A percentile compares a stretch with the other conserved stretches of the same genome.
Evolutionary conservation across 768 basidiomycete genomes (phyloP).

Genomic region (Obba rivulosa): DNA sequence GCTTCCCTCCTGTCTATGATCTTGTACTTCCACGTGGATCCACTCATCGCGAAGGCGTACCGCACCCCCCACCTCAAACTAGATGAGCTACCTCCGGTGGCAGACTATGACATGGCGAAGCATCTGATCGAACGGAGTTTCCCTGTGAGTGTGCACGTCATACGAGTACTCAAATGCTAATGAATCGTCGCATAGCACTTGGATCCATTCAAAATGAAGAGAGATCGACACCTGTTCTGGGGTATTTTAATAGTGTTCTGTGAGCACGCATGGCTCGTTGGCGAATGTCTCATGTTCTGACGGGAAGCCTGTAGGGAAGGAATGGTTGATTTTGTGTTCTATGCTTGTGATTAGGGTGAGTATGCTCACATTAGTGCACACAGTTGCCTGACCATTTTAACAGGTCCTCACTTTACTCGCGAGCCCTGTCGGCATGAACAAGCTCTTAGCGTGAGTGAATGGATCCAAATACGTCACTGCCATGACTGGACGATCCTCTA

Average conservation of each 20-base stretch:
- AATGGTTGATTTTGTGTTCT: constrained; percentile 11
- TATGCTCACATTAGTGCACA: neutral
- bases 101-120: constrained; percentile 25
- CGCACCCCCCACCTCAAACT: constrained; percentile 25
- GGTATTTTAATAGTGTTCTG: constrained; percentile 26
- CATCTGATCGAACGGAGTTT: constrained; percentile 21
- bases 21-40: constrained; percentile 37
- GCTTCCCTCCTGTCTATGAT: constrained; percentile 35
- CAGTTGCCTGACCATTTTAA: neutral
- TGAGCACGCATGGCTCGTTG: constrained; percentile 1
- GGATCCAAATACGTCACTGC: neutral
- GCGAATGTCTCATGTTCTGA: neutral
- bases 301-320: constrained; percentile 8
- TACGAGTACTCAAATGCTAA: neutral
- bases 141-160: constrained; percentile 2
- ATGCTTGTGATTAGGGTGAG: constrained; percentile 16
- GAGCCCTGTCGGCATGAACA: constrained; percentile 29
- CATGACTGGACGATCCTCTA: neutral
- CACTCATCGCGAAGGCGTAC: constrained; percentile 25
- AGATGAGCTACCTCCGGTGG: constrained; percentile 30
- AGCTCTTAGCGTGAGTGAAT: constrained; percentile 29
- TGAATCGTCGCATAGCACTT: constrained; percentile 19
- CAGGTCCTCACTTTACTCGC: constrained; percentile 18
- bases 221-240: constrained; percentile 29
- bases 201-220: constrained; percentile 29